phyloP scores from a whole-genome alignment of 768 basidiomycete species.

The Lanmaoa rubissima region DNA sequence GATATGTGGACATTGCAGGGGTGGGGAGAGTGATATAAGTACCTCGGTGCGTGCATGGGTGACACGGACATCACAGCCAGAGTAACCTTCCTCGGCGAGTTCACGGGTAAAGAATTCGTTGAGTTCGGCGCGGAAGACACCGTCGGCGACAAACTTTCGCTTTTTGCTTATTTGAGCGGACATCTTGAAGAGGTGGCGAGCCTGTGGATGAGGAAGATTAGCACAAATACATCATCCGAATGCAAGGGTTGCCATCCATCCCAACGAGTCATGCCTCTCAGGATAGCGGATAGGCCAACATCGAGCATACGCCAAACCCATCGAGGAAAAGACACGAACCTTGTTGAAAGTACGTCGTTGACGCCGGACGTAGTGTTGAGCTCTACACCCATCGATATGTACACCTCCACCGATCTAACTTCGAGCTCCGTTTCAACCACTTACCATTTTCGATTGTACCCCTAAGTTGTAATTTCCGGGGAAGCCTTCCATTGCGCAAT shows the following conservation, averaged over 20 bases:
- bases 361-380: constrained; percentile 18
- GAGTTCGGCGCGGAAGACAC: constrained; percentile 98
- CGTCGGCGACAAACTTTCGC: constrained; percentile 97
- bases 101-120: constrained; percentile 99
- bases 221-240: constrained; percentile 20
- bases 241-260: constrained; percentile 21
- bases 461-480: constrained; percentile 8
- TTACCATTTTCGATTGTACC: constrained; percentile 11
- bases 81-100: constrained; percentile 99
- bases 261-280: neutral
- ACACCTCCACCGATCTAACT: constrained; percentile 11
- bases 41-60: constrained; percentile 99
- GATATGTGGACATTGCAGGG: neutral
- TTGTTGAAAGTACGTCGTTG: constrained; percentile 20
- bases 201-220: constrained; percentile 23
- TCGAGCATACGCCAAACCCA: neutral
- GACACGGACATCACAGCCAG: constrained; percentile 99
- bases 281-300: neutral
- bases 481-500: neutral
- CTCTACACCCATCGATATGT: constrained; percentile 15
- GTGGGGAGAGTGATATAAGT: constrained; percentile 7
- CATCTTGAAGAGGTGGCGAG: constrained; percentile 48
- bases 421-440: constrained; percentile 22
- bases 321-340: constrained; percentile 19
- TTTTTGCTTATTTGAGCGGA: constrained; percentile 93